Percentiles rank a stretch among this genome's conserved stretches.
Conservation (phyloP, 257 asterid genomes). For the Salvia splendens region DNA sequence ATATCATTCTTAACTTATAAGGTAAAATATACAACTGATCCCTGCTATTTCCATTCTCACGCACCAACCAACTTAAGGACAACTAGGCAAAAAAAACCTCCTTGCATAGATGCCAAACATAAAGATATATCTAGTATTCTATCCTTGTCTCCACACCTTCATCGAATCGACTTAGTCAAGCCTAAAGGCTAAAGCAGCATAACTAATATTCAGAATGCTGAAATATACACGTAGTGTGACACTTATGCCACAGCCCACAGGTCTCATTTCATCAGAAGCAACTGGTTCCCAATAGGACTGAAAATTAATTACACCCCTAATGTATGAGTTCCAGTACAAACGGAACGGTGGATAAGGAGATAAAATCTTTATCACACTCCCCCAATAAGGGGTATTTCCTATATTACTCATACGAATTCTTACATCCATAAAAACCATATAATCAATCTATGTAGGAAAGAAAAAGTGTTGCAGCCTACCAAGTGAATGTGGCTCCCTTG, state of each 20-base stretch:
- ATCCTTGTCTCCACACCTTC: constrained; percentile 11
- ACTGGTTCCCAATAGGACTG: neutral
- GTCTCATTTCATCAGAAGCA: neutral
- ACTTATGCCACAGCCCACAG: constrained; percentile 21
- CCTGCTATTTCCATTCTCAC: neutral
- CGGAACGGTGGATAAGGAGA: neutral
- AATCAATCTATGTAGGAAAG: constrained; percentile 18
- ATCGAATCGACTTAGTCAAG: neutral
- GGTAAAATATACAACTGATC: neutral
- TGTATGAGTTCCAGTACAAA: neutral
- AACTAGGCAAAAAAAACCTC: neutral
- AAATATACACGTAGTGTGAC: neutral
- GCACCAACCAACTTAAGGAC: neutral
- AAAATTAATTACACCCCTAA: neutral
- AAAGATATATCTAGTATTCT: neutral
- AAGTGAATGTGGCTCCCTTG: constrained; percentile 39
- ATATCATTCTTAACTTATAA: constrained; percentile 8
- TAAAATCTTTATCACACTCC: neutral
- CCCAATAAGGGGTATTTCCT: neutral
- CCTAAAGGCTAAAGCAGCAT: constrained; percentile 18
- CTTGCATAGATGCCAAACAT: neutral
- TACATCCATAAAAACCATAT: constrained; percentile 21
- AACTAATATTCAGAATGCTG: neutral
- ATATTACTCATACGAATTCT: neutral
- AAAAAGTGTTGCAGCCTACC: constrained; percentile 42